Evolutionary conservation across 2,329 filamentous ascomycete genomes (phyloP).

Genomic region (Calonectria multiphialidica): DNA sequence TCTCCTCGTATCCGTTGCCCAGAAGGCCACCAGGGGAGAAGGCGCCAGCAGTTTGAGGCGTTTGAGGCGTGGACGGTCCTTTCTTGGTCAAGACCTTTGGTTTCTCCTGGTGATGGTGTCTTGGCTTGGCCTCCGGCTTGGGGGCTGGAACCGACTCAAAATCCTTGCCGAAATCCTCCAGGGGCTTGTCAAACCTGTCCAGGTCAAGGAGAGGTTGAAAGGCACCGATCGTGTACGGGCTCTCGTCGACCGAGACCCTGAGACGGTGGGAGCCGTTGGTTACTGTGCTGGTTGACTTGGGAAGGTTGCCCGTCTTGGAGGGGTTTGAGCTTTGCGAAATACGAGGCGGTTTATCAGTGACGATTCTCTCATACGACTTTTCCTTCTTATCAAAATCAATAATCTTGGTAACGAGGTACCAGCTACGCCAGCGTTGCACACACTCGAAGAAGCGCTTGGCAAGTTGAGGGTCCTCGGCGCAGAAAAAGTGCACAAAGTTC

Average conservation of each 20-base stretch:
- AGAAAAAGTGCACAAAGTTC: slow-evolving; percentile 94
- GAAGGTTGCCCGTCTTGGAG: slow-evolving; percentile 46
- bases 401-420: slow-evolving; percentile 85
- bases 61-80: slow-evolving; percentile 42
- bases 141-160: slow-evolving; percentile 44
- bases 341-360: slow-evolving; percentile 28
- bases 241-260: slow-evolving; percentile 56
- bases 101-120: not conserved
- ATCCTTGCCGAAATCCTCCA: slow-evolving; percentile 63
- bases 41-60: slow-evolving; percentile 47
- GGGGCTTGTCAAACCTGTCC: slow-evolving; percentile 66
- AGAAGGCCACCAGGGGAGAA: slow-evolving; percentile 67
- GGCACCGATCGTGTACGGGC: slow-evolving; percentile 73
- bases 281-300: slow-evolving; percentile 52
- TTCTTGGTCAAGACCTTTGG: slow-evolving; percentile 34
- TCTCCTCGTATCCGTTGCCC: slow-evolving; percentile 59
- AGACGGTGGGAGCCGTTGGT: slow-evolving; percentile 46
- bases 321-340: slow-evolving; percentile 21
- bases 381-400: slow-evolving; percentile 59
- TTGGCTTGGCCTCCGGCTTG: not conserved
- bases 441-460: slow-evolving; percentile 78
- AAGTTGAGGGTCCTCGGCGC: slow-evolving; percentile 76
- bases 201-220: slow-evolving; percentile 78
- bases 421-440: slow-evolving; percentile 88
- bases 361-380: slow-evolving; percentile 12